A percentile compares a stretch with the other conserved stretches of the same genome.
phyloP scores from a whole-genome alignment of 2,329 filamentous ascomycete species.

The Kalmusia sp. region DNA sequence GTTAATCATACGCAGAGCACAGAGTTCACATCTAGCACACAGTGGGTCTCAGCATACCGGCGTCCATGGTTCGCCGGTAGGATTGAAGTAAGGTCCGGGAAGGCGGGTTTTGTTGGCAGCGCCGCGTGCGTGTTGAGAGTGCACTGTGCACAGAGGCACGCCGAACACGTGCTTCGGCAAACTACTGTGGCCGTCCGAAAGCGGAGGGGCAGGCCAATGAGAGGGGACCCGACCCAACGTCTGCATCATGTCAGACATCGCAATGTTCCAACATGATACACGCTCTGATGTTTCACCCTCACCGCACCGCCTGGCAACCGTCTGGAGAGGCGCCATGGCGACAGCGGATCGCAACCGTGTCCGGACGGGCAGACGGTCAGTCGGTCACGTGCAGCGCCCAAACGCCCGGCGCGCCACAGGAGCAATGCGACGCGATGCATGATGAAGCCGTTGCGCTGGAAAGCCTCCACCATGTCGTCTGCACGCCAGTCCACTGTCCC shows the following conservation, averaged over 20 bases:
- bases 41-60: not conserved
- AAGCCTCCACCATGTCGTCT: not conserved
- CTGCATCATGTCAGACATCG: constrained; percentile 6
- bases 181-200: not conserved
- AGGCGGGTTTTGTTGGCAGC: not conserved
- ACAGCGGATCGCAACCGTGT: not conserved
- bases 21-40: not conserved
- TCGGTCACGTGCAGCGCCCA: not conserved
- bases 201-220: not conserved
- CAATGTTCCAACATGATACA: constrained; percentile 3
- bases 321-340: not conserved
- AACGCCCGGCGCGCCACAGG: not conserved
- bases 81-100: constrained; percentile 1
- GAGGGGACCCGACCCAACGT: not conserved
- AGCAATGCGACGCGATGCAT: not conserved
- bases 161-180: not conserved
- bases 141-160: too few relatives aligned
- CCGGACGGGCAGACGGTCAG: not conserved
- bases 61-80: not conserved
- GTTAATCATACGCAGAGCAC: not conserved
- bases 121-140: constrained; percentile 4
- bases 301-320: not conserved
- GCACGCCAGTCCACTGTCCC: not conserved
- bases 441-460: not conserved
- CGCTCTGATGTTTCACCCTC: not conserved